Conservation (phyloP, 805 yeast genomes). For the Pichia pseudocactophila region DNA sequence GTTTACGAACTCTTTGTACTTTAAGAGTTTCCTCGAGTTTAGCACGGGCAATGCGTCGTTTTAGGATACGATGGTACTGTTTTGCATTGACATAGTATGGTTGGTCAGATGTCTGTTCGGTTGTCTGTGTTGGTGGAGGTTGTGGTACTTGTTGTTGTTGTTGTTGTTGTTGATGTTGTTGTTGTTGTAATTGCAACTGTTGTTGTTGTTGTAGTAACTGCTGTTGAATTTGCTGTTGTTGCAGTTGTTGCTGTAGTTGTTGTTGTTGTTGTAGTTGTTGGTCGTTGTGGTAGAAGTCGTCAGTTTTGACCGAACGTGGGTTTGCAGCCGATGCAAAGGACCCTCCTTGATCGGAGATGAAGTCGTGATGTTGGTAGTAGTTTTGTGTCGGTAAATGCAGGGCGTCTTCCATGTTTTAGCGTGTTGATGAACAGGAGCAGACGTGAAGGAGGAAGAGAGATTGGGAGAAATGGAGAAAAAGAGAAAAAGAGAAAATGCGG, state of each 20-base stretch:
- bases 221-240: background rate
- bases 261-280: background rate
- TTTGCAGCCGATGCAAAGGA: background rate
- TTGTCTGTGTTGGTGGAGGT: background rate
- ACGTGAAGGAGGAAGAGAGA: background rate
- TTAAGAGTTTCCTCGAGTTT: constrained; percentile 81
- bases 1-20: constrained; percentile 83
- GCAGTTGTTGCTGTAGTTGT: background rate
- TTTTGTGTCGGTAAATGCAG: constrained; percentile 5
- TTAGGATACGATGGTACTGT: constrained; percentile 90
- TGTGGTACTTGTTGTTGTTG: constrained; percentile 5
- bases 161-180: background rate
- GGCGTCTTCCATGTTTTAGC: constrained; percentile 5
- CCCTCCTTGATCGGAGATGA: background rate
- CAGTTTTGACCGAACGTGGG: background rate
- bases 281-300: background rate
- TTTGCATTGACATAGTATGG: constrained; percentile 97
- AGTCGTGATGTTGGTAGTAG: constrained; percentile 7
- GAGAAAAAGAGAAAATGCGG: background rate
- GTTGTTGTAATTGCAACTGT: background rate
- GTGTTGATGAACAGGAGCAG: background rate
- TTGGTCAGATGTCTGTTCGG: constrained; percentile 43
- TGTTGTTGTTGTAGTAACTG: background rate
- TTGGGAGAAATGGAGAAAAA: background rate
- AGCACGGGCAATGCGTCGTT: constrained; percentile 89